Base-by-base conservation (phyloP, 768 basidiomycete species). In the Trametes cingulata region DNA sequence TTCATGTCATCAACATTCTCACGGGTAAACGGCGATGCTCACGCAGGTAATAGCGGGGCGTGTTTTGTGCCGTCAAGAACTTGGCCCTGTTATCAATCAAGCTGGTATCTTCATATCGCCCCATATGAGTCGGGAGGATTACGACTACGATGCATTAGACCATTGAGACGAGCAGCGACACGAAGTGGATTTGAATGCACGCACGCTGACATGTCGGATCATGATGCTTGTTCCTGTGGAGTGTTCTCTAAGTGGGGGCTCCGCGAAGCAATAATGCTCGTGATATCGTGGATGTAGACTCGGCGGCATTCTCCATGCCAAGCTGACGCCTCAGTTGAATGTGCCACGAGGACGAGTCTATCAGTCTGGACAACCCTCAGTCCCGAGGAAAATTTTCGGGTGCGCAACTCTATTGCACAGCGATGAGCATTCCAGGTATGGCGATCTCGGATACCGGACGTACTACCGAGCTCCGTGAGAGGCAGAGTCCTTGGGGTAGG, bases 391-490 rank as follows among this genome's bases (percentile, higher is more conserved):
- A 6, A 19, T 43, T 43, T 22, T 43, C 42, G 19, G 42, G 33
- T n/a, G 47, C 27, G 47, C n/a, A 48, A 33, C 27, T 48, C 47
- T 10, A 48, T 8, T 48, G 27, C 13, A 48, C 47, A 19, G 13
- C 14, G 17, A 48, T 36, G 49, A 19, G 49, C 19, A 19, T 22
- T 20, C 35, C 35, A 20, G 33, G 35, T 36, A 50, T 10, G 43
- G 49, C n/a, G 35, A 33, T 33, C 19, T 13, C 49, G 49, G 19
- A 20, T 19, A 36, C 35, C 20, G 49, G 35, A 42, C 40, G 17
- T n/a, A n/a, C 25, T 52, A 33, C 35, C 27, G 52, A 27, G 20
- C 52, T 52, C n/a, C 40, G 52, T 42, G 25, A 52, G 39, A 52
- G 52, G 22, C 27, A 24, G 19, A 20, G 41, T 19, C 35, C 12